A percentile compares a stretch with the other conserved stretches of the same genome.
These are phyloP conservation scores for Aspergillus neoniger DNA, from an alignment of 2,329 filamentous ascomycete species.

Conservation along the genomic window DNA sequence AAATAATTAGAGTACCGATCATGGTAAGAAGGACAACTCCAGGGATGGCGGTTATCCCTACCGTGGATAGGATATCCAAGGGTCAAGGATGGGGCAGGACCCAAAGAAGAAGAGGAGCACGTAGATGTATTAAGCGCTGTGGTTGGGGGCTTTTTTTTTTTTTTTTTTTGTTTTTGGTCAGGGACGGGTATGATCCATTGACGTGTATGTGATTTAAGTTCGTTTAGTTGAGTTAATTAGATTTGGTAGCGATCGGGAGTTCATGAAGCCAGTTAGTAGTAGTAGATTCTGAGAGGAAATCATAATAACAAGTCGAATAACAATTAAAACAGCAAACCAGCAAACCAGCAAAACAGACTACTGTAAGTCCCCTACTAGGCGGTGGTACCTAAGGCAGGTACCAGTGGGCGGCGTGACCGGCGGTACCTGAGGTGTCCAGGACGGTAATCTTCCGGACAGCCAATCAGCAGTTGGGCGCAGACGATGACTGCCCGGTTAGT, in stretches of 20 bases:
- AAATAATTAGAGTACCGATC: neutral
- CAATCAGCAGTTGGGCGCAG: slow-evolving; percentile 6
- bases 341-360: neutral
- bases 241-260: too few species aligned
- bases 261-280: too few species aligned
- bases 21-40: neutral
- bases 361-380: neutral
- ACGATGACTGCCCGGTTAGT: slow-evolving; percentile 7
- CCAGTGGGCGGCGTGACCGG: neutral
- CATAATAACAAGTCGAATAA: too few species aligned
- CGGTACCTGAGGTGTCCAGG: slow-evolving; percentile 8
- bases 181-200: too few species aligned
- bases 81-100: neutral
- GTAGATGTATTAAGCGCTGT: too few species aligned
- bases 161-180: too few species aligned
- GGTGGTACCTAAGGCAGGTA: slow-evolving; percentile 7
- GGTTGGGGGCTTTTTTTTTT: too few species aligned
- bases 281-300: too few species aligned
- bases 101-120: too few species aligned
- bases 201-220: too few species aligned
- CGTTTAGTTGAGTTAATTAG: too few species aligned
- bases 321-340: too few species aligned
- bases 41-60: neutral
- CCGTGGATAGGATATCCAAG: neutral
- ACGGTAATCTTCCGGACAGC: slow-evolving; percentile 6